phyloP scores from a whole-genome alignment of 106 monocot genomes.

The Xerophyta viscosa region DNA sequence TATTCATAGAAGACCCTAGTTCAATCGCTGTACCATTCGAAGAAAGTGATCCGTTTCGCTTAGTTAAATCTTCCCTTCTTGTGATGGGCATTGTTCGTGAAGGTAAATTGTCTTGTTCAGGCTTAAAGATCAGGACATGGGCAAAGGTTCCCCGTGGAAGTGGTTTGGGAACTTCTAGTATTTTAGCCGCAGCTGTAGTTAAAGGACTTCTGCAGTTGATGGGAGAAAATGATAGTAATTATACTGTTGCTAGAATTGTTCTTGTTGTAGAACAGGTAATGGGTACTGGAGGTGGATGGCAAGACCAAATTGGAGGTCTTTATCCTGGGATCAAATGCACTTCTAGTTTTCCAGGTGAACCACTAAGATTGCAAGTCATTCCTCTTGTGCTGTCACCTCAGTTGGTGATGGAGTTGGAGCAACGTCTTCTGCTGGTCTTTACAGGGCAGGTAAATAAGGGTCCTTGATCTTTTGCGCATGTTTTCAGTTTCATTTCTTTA shows the following conservation, averaged over 20 bases:
- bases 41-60: slow-evolving; percentile 67
- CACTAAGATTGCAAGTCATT: slow-evolving; percentile 61
- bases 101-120: slow-evolving; percentile 26
- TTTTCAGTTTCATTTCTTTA: too few relatives aligned
- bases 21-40: slow-evolving; percentile 58
- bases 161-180: slow-evolving; percentile 95
- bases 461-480: too few relatives aligned
- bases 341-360: slow-evolving; percentile 74
- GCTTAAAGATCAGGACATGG: slow-evolving; percentile 67
- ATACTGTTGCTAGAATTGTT: slow-evolving; percentile 87
- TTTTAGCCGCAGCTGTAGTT: slow-evolving; percentile 90
- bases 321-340: slow-evolving; percentile 92
- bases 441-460: slow-evolving; percentile 64
- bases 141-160: slow-evolving; percentile 92
- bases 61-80: slow-evolving; percentile 85
- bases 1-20: slow-evolving; percentile 50
- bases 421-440: slow-evolving; percentile 86
- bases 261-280: slow-evolving; percentile 84
- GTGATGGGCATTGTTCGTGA: slow-evolving; percentile 53
- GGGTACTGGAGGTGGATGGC: slow-evolving; percentile 99
- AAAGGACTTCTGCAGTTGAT: slow-evolving; percentile 82
- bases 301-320: slow-evolving; percentile 96
- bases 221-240: slow-evolving; percentile 79
- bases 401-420: slow-evolving; percentile 53
- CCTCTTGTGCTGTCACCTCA: slow-evolving; percentile 51